Evolutionary conservation across 257 asterid species (phyloP).

Genomic region (Nyctanthes arbortristis): DNA sequence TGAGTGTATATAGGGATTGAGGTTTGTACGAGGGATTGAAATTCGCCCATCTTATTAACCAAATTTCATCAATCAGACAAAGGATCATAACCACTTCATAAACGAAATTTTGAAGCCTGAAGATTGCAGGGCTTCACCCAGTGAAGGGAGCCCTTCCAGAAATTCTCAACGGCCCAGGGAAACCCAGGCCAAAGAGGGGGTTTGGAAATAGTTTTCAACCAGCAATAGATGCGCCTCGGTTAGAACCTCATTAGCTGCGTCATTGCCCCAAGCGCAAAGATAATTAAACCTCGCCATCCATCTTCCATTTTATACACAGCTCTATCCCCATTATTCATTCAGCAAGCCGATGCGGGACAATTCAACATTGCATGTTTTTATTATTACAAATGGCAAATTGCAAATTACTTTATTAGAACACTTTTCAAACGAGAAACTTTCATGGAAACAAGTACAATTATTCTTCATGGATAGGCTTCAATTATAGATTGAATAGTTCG

Average conservation of each 20-base stretch:
- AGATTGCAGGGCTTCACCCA: not conserved
- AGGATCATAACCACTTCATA: no score
- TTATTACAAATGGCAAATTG: no score
- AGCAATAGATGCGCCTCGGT: slow-evolving; percentile 4
- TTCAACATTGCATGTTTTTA: no score
- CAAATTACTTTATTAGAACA: not conserved
- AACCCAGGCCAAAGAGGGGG: slow-evolving; percentile 4
- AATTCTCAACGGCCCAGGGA: not conserved
- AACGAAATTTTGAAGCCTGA: not conserved
- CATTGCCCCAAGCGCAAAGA: slow-evolving; percentile 4
- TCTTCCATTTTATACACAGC: not conserved
- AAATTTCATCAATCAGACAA: no score
- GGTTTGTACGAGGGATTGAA: no score
- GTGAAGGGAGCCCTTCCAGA: not conserved
- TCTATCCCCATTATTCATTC: not conserved
- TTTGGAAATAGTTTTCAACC: slow-evolving; percentile 5
- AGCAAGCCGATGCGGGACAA: not conserved
- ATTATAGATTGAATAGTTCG: slow-evolving; percentile 38
- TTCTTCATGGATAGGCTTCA: slow-evolving; percentile 43
- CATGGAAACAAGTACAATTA: no score
- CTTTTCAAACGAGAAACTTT: no score
- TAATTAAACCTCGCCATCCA: not conserved
- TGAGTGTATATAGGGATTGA: no score
- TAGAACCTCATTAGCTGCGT: slow-evolving; percentile 5
- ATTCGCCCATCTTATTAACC: no score